phyloP scores from a whole-genome alignment of 352 stramenopile species.

The Globisporangium canariense region DNA sequence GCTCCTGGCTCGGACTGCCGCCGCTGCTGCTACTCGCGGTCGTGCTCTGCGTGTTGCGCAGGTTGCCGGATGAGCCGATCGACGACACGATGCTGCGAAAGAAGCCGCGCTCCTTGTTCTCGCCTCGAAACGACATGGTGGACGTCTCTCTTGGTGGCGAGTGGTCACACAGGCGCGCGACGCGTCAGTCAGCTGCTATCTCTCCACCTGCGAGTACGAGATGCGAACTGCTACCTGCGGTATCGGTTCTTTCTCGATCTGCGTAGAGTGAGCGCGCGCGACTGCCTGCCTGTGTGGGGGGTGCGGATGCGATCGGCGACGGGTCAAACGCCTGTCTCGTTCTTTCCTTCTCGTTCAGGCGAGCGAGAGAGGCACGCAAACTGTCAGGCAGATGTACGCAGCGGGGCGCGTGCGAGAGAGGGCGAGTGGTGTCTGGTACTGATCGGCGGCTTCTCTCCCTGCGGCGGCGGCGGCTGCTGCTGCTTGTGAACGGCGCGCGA shows the following conservation, averaged over 20 bases:
- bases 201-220: neutral
- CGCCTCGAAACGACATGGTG: constrained; percentile 32
- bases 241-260: neutral
- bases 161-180: neutral
- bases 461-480: neutral
- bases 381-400: neutral
- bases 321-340: constrained; percentile 5
- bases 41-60: constrained; percentile 24
- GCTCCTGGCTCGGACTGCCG: constrained; percentile 24
- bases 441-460: neutral
- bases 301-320: constrained; percentile 4
- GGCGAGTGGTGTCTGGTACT: neutral
- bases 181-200: neutral
- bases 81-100: constrained; percentile 65
- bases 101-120: constrained; percentile 42
- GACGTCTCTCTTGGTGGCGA: neutral
- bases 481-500: neutral
- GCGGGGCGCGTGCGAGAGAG: neutral
- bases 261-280: neutral
- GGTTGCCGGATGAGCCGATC: constrained; percentile 39
- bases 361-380: neutral
- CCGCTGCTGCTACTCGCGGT: constrained; percentile 33
- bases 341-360: neutral
- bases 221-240: neutral
- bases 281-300: neutral